These are phyloP conservation scores for Cochlearia excelsa DNA, from an alignment of 345 rosid species.

Conservation along the genomic window DNA sequence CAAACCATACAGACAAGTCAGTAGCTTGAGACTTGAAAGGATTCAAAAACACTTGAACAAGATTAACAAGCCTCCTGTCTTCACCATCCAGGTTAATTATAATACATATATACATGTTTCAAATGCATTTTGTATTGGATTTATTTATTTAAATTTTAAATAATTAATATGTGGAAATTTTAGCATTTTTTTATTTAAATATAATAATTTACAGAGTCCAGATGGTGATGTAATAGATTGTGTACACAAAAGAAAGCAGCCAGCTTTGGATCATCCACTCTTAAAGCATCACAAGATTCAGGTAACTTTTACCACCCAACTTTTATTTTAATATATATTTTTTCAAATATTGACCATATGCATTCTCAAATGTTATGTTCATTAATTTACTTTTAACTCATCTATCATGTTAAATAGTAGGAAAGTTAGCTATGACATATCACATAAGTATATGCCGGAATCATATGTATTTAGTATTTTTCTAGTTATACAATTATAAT, in stretches of 20 bases:
- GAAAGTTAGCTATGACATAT: no score
- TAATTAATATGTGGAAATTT: constrained; percentile 3
- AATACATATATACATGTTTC: constrained; percentile 2
- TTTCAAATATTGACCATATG: no score
- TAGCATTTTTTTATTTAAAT: not conserved
- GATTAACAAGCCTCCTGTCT: constrained; percentile 76
- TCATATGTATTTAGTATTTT: no score
- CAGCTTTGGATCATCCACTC: constrained; percentile 94
- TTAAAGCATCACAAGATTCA: constrained; percentile 92
- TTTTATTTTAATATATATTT: no score
- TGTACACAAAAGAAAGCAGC: constrained; percentile 76
- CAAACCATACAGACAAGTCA: constrained; percentile 50
- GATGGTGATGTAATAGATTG: constrained; percentile 97
- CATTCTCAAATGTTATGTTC: no score
- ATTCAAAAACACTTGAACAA: constrained; percentile 73
- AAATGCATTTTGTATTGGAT: not conserved
- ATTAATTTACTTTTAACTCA: no score
- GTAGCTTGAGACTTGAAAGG: constrained; percentile 71
- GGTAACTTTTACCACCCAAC: constrained; percentile 48
- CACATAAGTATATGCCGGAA: no score
- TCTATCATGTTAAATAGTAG: no score
- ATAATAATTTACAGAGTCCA: constrained; percentile 44
- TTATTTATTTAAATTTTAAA: not conserved
- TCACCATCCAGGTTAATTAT: constrained; percentile 87
- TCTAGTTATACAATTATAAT: no score